Base-by-base conservation (phyloP, 1,284 basidiomycete genomes). In the Leccinum pachyderme region DNA sequence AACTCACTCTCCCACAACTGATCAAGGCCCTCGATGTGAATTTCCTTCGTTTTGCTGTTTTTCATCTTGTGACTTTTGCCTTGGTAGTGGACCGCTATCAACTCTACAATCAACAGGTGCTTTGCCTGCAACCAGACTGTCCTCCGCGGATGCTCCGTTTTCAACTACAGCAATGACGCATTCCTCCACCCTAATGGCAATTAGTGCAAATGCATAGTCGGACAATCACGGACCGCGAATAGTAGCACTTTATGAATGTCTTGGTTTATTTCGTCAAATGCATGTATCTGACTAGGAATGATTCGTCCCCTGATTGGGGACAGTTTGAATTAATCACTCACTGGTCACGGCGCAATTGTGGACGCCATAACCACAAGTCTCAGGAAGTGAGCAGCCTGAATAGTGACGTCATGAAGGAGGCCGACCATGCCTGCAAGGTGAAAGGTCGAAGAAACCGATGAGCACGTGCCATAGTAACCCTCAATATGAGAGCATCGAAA, bases 51-150 rank as follows among this genome's bases (percentile, higher is more conserved):
- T 24, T 43, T 22, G 5, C 7, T 11, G 3, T 35, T 5, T 13
- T 37, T 4, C n/a, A 24, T 32, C 22, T 47, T 7, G 3, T 45
- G 13, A 56, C 35, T 65, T 31, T 31, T 27, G 13, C 15, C n/a
- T 7, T 25, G 27, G 27, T 18, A 70, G 68, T 61, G 56, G 59
- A 71, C 59, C 5, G 57, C 61, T 12, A 61, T 71, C 13, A 73
- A 70, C 48, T 61, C 63, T 3, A 70, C 69, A 2, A 22, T 56
- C 3, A 60, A 69, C 35, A 72, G 67, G 67, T 69, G 69, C 39
- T 72, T 73, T 56, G 63, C 70, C 32, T 70, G 70, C 56, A 70
- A 70, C 31, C 71, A 72, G 51, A 72, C 71, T 12, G 8, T 70
- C 33, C 47, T 55, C 6, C 69, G 67, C 22, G 67, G 68, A 49